phyloP scores from a whole-genome alignment of 2,329 filamentous ascomycete genomes.

The Aspergillus sp. region DNA sequence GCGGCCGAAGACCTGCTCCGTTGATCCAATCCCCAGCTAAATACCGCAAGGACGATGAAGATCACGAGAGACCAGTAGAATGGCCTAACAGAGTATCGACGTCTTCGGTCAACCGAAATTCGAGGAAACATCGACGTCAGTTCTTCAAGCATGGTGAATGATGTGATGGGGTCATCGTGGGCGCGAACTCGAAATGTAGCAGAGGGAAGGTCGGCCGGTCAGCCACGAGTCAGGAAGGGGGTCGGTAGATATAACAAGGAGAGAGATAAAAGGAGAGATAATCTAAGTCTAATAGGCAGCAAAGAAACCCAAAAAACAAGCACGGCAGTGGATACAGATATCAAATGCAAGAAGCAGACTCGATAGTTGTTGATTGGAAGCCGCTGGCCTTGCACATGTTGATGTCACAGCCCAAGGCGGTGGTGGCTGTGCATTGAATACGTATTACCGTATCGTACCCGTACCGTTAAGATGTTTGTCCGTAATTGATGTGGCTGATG shows the following conservation, averaged over 20 bases:
- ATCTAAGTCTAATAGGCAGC: conserved; percentile 5
- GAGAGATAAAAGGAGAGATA: background rate
- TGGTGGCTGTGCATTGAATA: conserved; percentile 1
- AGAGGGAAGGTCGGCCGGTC: background rate
- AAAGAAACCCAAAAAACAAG: background rate
- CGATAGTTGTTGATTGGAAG: conserved; percentile 5
- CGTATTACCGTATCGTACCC: too few relatives aligned
- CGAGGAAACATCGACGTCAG: conserved; percentile 21
- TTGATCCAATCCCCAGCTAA: conserved; percentile 27
- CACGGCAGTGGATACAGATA: background rate
- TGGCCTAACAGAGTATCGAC: conserved; percentile 44
- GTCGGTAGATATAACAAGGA: conserved; percentile 1
- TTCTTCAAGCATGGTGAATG: conserved; percentile 25
- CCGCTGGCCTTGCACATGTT: background rate
- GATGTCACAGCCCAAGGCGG: conserved; percentile 5
- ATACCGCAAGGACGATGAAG: conserved; percentile 31
- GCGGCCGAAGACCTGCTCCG: conserved; percentile 7
- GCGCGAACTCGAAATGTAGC: background rate
- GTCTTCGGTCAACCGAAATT: conserved; percentile 21
- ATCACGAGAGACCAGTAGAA: conserved; percentile 49
- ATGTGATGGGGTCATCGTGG: conserved; percentile 28
- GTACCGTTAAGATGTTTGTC: background rate
- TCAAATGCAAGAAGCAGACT: background rate
- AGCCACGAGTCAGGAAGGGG: background rate
- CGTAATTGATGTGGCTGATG: background rate